Conservation (phyloP, 192 early-diverging fungal species). For the Helicostylum pulchrum region DNA sequence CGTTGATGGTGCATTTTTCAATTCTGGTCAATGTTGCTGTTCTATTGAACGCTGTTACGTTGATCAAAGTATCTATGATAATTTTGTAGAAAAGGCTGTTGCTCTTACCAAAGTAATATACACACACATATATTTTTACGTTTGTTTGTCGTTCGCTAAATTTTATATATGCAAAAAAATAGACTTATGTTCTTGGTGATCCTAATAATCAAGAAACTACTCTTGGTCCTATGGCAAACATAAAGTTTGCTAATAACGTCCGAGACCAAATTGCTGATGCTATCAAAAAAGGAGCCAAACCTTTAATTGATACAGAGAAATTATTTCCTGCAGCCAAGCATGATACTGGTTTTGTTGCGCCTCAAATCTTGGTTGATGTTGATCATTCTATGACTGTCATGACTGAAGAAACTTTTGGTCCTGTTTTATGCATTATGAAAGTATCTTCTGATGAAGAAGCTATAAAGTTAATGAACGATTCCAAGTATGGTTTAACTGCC, state of each 20-base stretch:
- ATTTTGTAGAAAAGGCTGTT: constrained; percentile 62
- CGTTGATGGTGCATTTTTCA: constrained; percentile 80
- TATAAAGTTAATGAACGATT: constrained; percentile 77
- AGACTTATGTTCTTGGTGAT: constrained; percentile 68
- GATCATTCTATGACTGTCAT: constrained; percentile 72
- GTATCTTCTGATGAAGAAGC: constrained; percentile 73
- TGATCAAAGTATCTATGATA: constrained; percentile 67
- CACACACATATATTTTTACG: neutral
- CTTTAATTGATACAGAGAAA: constrained; percentile 51
- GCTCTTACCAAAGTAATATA: constrained; percentile 47
- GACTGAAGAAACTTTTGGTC: constrained; percentile 85
- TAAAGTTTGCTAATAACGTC: constrained; percentile 64
- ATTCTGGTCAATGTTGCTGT: constrained; percentile 82
- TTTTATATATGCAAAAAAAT: neutral
- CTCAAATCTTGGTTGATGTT: constrained; percentile 74
- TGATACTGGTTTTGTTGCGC: constrained; percentile 66
- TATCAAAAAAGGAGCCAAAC: constrained; percentile 64
- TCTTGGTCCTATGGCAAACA: constrained; percentile 73
- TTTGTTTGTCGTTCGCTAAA: too few species aligned
- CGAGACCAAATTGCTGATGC: constrained; percentile 68
- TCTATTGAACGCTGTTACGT: constrained; percentile 78
- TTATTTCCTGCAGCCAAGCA: constrained; percentile 45
- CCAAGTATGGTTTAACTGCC: constrained; percentile 73
- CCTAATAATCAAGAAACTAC: constrained; percentile 59
- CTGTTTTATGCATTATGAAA: constrained; percentile 74